Evolutionary conservation across 2,329 filamentous ascomycete genomes (phyloP), one percentile per base, ranked within the genome.

Genomic region (Colletotrichum sidae): DNA sequence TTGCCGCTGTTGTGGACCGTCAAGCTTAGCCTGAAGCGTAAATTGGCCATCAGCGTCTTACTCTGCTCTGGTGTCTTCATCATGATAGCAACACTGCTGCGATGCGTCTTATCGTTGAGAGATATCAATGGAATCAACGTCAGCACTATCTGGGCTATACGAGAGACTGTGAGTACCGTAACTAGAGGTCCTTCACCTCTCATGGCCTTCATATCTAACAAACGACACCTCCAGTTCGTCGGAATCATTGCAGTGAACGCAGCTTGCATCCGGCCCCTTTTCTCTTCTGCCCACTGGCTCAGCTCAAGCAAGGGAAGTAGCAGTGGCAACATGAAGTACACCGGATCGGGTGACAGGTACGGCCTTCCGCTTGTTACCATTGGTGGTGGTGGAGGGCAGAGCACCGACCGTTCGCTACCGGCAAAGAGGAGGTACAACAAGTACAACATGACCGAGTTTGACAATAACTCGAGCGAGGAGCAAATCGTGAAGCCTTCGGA

Each of bases 31-130:
- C 46, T 77, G 4, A 71, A 73, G 44, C 71, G 77, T 56, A 81
- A 82, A 69, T 15, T 81, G 3, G 69, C 78, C 13, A 76, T 80
- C 47, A 74, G 75, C 1, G 37, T 79, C 5, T 71, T 80, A 0
- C 77, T 82, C 10, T 82, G 77, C 55, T 78, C 79, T 3, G 79
- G 80, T 4, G 44, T 82, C n/a, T 82, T 82, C 64, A 76, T 81
- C 59, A 80, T 82, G 65, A 68, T 77, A 8, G 79, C 79, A 25
- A 76, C 79, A 1, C 66, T 82, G 0, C 71, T 82, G 41, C 79
- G 80, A n/a, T 81, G 78, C 58, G 65, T 80, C 41, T 67, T 79
- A 5, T 79, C 76, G 11, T 71, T 82, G 0, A 66, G 72, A 34
- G 71, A 75, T 34, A 76, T 79, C 42, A 51, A 77, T 15, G 73